Evolutionary conservation across 768 basidiomycete genomes (phyloP).

Genomic region (Phylloporus arenicola): DNA sequence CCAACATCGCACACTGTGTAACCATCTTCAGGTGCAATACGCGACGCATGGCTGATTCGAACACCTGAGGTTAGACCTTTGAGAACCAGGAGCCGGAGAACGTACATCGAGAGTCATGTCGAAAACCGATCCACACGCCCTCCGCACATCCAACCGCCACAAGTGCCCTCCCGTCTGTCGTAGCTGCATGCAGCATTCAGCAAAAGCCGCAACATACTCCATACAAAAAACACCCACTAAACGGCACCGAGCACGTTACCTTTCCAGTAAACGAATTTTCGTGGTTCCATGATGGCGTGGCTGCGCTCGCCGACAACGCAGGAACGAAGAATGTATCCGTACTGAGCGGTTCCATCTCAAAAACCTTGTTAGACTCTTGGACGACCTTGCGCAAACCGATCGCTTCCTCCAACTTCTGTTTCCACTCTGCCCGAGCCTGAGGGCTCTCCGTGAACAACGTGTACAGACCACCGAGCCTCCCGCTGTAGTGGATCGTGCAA

Average conservation of each 20-base stretch:
- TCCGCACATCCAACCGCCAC: conserved; percentile 94
- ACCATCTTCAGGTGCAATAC: conserved; percentile 92
- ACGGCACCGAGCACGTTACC: conserved; percentile 94
- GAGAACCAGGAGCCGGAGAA: neutral
- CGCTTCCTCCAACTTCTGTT: conserved; percentile 83
- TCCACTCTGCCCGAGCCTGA: conserved; percentile 79
- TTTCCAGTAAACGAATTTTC: conserved; percentile 73
- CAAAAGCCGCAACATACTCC: neutral
- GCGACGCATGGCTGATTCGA: conserved; percentile 70
- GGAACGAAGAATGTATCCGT: conserved; percentile 84
- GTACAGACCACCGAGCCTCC: conserved; percentile 79
- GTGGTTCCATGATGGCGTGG: conserved; percentile 54
- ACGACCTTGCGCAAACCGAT: conserved; percentile 78
- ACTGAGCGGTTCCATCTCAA: conserved; percentile 88
- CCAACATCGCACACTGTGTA: conserved; percentile 92
- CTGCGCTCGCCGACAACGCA: conserved; percentile 44
- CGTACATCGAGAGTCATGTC: conserved; percentile 79
- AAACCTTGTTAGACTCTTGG: conserved; percentile 91
- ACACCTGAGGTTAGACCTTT: conserved; percentile 4
- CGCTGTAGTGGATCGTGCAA: conserved; percentile 84
- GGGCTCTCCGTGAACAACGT: conserved; percentile 82
- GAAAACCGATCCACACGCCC: conserved; percentile 93
- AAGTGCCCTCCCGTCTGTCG: conserved; percentile 76
- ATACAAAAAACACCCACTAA: conserved; percentile 46
- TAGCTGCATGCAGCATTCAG: conserved; percentile 43